Conservation (phyloP, 805 yeast genomes). For the Starmerella potacharoeniae region DNA sequence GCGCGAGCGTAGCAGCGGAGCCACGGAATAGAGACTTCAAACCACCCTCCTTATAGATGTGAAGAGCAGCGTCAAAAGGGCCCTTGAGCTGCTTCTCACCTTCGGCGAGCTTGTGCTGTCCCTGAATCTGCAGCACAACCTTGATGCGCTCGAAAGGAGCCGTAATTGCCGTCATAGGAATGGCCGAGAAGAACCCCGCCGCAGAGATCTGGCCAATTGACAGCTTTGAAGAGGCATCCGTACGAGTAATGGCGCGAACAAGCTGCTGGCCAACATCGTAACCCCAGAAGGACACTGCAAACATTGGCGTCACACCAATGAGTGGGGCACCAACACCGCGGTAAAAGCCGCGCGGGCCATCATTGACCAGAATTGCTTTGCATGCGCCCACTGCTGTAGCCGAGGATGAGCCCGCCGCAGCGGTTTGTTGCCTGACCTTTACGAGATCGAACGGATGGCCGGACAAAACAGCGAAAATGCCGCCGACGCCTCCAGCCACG, state of each 20-base stretch:
- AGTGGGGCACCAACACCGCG: conserved; percentile 91
- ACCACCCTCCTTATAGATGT: conserved; percentile 72
- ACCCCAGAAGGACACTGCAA: conserved; percentile 98
- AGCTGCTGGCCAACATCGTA: conserved; percentile 82
- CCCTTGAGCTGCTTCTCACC: conserved; percentile 33
- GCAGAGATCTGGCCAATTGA: conserved; percentile 63
- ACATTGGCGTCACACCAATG: conserved; percentile 96
- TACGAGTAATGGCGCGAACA: conserved; percentile 38
- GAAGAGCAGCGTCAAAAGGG: conserved; percentile 44
- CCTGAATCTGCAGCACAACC: conserved; percentile 79
- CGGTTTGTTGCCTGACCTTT: conserved; percentile 82
- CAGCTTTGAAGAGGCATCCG: conserved; percentile 34
- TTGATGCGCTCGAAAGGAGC: conserved; percentile 96
- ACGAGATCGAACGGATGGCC: conserved; percentile 95
- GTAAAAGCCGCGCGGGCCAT: conserved; percentile 73
- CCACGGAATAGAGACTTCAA: conserved; percentile 79
- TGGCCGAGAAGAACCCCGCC: conserved; percentile 89
- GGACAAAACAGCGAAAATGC: conserved; percentile 85
- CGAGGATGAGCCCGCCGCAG: conserved; percentile 27
- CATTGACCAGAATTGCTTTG: conserved; percentile 49
- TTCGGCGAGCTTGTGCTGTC: conserved; percentile 33
- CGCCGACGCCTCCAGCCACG: conserved; percentile 92
- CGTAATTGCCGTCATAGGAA: conserved; percentile 92
- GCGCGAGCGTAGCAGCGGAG: conserved; percentile 78
- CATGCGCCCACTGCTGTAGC: conserved; percentile 51